These are phyloP conservation scores for Zygosaccharomyces gambellarensis DNA, from an alignment of 805 yeast species.

Conservation along the genomic window DNA sequence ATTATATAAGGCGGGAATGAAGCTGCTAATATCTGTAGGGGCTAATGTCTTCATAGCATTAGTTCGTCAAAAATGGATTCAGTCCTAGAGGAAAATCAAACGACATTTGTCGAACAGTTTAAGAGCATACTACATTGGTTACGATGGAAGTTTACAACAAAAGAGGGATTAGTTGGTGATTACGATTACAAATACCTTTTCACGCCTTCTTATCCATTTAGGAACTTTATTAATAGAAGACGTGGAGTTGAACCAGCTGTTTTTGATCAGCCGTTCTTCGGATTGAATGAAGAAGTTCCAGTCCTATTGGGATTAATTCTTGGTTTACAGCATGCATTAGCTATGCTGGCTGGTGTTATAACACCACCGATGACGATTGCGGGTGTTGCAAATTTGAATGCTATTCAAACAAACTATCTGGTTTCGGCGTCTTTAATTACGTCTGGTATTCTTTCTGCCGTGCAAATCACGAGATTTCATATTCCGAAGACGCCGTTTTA, in stretches of 20 bases:
- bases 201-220: conserved; percentile 75
- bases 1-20: background rate
- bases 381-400: conserved; percentile 52
- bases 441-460: conserved; percentile 61
- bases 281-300: conserved; percentile 76
- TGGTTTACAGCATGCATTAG: conserved; percentile 82
- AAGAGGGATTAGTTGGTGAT: conserved; percentile 80
- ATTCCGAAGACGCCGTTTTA: conserved; percentile 68
- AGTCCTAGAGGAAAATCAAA: conserved; percentile 3
- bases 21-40: background rate
- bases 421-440: conserved; percentile 70
- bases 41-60: background rate
- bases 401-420: conserved; percentile 50
- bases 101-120: background rate
- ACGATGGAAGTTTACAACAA: conserved; percentile 54
- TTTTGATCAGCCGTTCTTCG: conserved; percentile 68
- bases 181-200: conserved; percentile 77
- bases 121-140: conserved; percentile 14
- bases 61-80: conserved; percentile 3
- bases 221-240: conserved; percentile 23
- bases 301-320: conserved; percentile 67
- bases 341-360: conserved; percentile 90
- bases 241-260: conserved; percentile 40
- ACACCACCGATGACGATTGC: conserved; percentile 78
- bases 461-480: conserved; percentile 80